phyloP scores from a whole-genome alignment of 345 rosid genomes.

The Rhodomyrtus tomentosa region DNA sequence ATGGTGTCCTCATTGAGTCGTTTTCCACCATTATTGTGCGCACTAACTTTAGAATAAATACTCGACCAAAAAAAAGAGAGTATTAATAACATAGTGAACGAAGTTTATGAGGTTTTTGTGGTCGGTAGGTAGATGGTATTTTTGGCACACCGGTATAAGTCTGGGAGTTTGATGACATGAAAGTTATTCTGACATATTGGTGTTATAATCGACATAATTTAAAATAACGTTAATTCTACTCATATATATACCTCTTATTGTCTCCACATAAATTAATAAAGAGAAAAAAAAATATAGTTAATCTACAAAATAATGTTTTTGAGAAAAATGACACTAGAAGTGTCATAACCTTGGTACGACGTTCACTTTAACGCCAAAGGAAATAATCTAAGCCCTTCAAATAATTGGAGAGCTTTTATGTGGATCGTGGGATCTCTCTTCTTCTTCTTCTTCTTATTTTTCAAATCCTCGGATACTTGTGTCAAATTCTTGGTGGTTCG shows the following conservation, averaged over 20 bases:
- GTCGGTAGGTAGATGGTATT: neutral
- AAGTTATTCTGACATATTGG: neutral
- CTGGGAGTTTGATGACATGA: neutral
- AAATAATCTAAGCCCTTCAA: neutral
- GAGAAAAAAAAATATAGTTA: neutral
- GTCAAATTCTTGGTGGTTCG: neutral
- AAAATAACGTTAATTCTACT: no score
- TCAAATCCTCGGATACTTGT: neutral
- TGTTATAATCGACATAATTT: neutral
- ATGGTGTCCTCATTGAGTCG: neutral
- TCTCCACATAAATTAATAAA: neutral
- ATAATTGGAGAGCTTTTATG: neutral
- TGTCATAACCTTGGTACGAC: neutral
- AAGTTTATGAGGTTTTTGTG: neutral
- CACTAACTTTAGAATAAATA: no score
- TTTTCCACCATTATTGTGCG: neutral
- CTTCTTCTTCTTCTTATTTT: neutral
- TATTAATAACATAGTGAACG: neutral
- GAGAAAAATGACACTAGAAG: neutral
- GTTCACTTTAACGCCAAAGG: neutral
- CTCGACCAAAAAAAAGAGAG: neutral
- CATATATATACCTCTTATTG: neutral
- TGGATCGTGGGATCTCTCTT: neutral
- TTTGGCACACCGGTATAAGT: neutral
- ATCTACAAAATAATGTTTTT: neutral